phyloP scores from a whole-genome alignment of 164 flowering plant species.

The Chimonanthus praecox region DNA sequence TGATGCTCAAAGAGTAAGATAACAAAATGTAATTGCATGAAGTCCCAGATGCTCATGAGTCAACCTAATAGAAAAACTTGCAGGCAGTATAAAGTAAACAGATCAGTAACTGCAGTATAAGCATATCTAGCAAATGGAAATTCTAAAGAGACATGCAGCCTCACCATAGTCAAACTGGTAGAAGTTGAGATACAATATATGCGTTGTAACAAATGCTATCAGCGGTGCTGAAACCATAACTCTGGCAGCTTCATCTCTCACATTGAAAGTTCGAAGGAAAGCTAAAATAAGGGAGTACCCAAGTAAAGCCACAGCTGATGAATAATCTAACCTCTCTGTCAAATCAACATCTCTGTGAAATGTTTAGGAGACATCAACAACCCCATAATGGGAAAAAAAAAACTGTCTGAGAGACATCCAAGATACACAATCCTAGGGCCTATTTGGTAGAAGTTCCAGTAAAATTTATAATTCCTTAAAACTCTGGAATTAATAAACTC shows the following conservation, averaged over 20 bases:
- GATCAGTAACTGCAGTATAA: background rate
- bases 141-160: background rate
- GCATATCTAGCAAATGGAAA: background rate
- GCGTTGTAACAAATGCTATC: constrained; percentile 77
- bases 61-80: background rate
- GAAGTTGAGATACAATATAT: constrained; percentile 79
- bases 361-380: background rate
- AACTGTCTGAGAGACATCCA: background rate
- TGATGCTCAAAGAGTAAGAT: too few relatives aligned
- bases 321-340: constrained; percentile 72
- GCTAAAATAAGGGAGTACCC: constrained; percentile 63
- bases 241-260: constrained; percentile 70
- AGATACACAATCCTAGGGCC: too few relatives aligned
- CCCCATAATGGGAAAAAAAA: background rate
- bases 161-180: constrained; percentile 72
- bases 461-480: too few relatives aligned
- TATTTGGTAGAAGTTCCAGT: too few relatives aligned
- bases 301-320: constrained; percentile 73
- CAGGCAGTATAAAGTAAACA: background rate
- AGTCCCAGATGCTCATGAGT: background rate
- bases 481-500: too few relatives aligned
- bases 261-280: constrained; percentile 51
- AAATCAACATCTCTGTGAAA: constrained; percentile 70
- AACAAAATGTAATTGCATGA: too few relatives aligned
- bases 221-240: constrained; percentile 89